Conservation (phyloP, 1,284 basidiomycete genomes). For the Psilocybe mexicana region DNA sequence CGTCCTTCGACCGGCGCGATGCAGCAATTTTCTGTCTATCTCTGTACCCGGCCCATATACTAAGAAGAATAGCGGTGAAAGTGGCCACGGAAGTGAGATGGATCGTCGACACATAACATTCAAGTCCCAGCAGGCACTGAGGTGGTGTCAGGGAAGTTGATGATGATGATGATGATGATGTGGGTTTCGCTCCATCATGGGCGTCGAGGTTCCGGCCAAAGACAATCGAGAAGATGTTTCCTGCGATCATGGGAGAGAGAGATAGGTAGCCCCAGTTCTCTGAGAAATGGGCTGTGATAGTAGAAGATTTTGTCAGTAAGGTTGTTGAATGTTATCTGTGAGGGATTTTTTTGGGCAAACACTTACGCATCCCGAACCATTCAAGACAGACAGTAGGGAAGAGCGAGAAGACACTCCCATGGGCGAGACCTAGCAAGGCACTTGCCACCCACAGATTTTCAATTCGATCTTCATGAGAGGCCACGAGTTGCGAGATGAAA, state of each 20-base stretch:
- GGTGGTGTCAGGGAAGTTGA: conserved; percentile 10
- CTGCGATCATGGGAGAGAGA: conserved; percentile 76
- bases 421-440: conserved; percentile 69
- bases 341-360: too few relatives aligned
- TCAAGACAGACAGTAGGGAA: conserved; percentile 79
- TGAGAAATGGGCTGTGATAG: conserved; percentile 56
- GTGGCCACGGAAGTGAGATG: conserved; percentile 52
- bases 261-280: conserved; percentile 88
- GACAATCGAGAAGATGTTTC: conserved; percentile 82
- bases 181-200: conserved; percentile 42
- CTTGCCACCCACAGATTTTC: conserved; percentile 76
- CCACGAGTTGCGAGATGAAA: conserved; percentile 68
- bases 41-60: conserved; percentile 49
- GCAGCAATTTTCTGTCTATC: conserved; percentile 38
- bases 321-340: too few relatives aligned
- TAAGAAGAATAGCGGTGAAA: conserved; percentile 46
- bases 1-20: conserved; percentile 8
- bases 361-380: conserved; percentile 87
- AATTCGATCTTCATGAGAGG: conserved; percentile 60
- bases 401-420: conserved; percentile 79
- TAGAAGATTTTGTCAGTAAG: not conserved
- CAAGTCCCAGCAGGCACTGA: conserved; percentile 49
- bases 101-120: conserved; percentile 54
- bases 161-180: not conserved
- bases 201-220: conserved; percentile 82